Evolutionary conservation across 2,329 filamentous ascomycete species (phyloP).

Genomic region (Pseudocercospora macadamiae): DNA sequence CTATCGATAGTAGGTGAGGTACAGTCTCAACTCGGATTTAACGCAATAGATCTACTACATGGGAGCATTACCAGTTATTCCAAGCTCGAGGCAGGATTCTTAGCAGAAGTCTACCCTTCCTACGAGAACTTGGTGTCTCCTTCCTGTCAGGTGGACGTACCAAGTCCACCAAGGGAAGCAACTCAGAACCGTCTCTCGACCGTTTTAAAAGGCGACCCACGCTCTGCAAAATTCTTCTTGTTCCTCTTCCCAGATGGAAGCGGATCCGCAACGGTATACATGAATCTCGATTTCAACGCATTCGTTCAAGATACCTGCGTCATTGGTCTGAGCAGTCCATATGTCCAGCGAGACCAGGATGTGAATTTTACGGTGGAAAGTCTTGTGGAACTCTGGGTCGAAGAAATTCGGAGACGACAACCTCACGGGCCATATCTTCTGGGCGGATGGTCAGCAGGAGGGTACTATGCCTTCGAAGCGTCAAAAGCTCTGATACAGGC

Average conservation of each 20-base stretch:
- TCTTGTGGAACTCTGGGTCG: slow-evolving; percentile 7
- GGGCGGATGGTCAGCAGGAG: slow-evolving; percentile 74
- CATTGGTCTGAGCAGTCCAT: slow-evolving; percentile 16
- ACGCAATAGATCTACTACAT: neutral
- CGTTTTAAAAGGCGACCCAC: slow-evolving; percentile 23
- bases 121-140: neutral
- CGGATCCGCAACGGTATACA: slow-evolving; percentile 51
- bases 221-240: slow-evolving; percentile 16
- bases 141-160: neutral
- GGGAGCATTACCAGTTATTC: neutral
- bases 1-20: neutral
- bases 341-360: slow-evolving; percentile 24
- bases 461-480: slow-evolving; percentile 62
- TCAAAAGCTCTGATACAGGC: slow-evolving; percentile 27
- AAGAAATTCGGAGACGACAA: slow-evolving; percentile 50
- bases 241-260: slow-evolving; percentile 51
- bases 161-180: too few species aligned
- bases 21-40: neutral
- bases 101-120: neutral
- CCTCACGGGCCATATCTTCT: slow-evolving; percentile 62
- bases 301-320: slow-evolving; percentile 39
- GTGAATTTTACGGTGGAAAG: neutral
- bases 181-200: neutral
- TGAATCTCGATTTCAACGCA: slow-evolving; percentile 41
- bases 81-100: neutral